Conservation (phyloP, 2,329 filamentous ascomycete genomes). For the Atkinsonella hypoxylon region DNA sequence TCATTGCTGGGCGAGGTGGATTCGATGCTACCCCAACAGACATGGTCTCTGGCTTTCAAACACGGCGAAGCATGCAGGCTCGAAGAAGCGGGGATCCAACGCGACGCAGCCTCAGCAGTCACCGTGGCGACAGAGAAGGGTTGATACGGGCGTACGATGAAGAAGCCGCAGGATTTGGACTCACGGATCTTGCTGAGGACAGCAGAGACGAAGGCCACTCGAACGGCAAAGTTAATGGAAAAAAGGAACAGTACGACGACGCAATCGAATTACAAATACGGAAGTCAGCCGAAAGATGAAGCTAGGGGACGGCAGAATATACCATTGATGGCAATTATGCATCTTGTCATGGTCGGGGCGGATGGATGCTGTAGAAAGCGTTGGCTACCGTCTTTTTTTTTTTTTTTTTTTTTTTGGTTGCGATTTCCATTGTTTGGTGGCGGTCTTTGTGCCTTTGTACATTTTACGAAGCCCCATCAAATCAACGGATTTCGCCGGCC, state of each 20-base stretch:
- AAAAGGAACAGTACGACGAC: slow-evolving; percentile 26
- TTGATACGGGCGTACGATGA: slow-evolving; percentile 85
- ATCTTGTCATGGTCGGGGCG: not conserved
- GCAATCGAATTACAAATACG: slow-evolving; percentile 40
- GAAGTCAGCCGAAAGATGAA: slow-evolving; percentile 27
- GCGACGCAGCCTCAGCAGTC: slow-evolving; percentile 52
- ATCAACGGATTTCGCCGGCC: slow-evolving; percentile 7
- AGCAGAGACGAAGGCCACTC: slow-evolving; percentile 48
- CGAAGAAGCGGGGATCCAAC: slow-evolving; percentile 59
- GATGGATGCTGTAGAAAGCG: not conserved
- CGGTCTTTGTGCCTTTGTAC: slow-evolving; percentile 5
- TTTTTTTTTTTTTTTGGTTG: too few species aligned
- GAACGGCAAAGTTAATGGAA: slow-evolving; percentile 29
- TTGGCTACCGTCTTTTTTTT: not conserved
- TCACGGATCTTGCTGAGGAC: slow-evolving; percentile 70
- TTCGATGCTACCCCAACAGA: slow-evolving; percentile 82
- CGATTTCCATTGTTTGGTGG: not conserved
- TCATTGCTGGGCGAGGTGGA: slow-evolving; percentile 48
- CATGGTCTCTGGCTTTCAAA: slow-evolving; percentile 78
- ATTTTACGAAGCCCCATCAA: slow-evolving; percentile 4
- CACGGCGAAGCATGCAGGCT: slow-evolving; percentile 85
- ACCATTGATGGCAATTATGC: slow-evolving; percentile 1
- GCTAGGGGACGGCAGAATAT: slow-evolving; percentile 12
- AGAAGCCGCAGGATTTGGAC: slow-evolving; percentile 58
- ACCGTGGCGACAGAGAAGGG: slow-evolving; percentile 60